A percentile compares a stretch with the other conserved stretches of the same genome.
phyloP scores from a whole-genome alignment of 805 yeast genomes.

The Wickerhamiella siamensis region DNA sequence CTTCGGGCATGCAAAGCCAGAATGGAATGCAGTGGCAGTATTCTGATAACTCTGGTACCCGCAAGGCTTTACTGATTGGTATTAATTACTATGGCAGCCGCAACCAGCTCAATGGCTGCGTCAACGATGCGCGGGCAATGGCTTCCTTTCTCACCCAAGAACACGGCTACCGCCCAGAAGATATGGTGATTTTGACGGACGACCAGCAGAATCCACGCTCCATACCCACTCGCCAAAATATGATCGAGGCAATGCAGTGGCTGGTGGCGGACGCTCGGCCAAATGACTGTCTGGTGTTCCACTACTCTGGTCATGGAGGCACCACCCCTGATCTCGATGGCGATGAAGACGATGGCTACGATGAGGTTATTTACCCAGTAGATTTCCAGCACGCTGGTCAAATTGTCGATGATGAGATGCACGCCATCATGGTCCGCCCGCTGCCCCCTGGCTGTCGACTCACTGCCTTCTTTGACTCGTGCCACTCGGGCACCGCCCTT shows the following conservation, averaged over 20 bases:
- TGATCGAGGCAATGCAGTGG: slow-evolving; percentile 72
- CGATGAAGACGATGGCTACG: slow-evolving; percentile 62
- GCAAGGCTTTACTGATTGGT: slow-evolving; percentile 66
- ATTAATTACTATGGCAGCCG: slow-evolving; percentile 58
- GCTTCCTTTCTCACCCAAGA: slow-evolving; percentile 29
- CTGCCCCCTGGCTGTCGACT: slow-evolving; percentile 60
- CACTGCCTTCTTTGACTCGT: slow-evolving; percentile 71
- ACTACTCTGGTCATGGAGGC: slow-evolving; percentile 82
- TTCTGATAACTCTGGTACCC: slow-evolving; percentile 55
- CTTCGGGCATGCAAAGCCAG: slow-evolving; percentile 24
- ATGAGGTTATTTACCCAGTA: slow-evolving; percentile 59
- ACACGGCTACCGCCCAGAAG: slow-evolving; percentile 26
- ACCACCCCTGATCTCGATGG: slow-evolving; percentile 53
- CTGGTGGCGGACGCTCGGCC: slow-evolving; percentile 57
- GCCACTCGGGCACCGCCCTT: slow-evolving; percentile 73
- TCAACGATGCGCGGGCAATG: slow-evolving; percentile 49
- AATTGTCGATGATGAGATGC: slow-evolving; percentile 61
- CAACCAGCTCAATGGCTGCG: slow-evolving; percentile 58
- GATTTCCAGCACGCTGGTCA: slow-evolving; percentile 57
- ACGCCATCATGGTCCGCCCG: slow-evolving; percentile 53
- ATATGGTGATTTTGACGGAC: slow-evolving; percentile 30
- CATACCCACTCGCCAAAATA: slow-evolving; percentile 55
- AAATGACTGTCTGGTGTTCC: slow-evolving; percentile 67
- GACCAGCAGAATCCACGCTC: slow-evolving; percentile 28
- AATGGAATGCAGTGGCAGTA: slow-evolving; percentile 35